Percentiles rank a stretch among this genome's conserved stretches.
phyloP scores from a whole-genome alignment of 768 basidiomycete genomes.

The Gloeopeniophorella convolvens region DNA sequence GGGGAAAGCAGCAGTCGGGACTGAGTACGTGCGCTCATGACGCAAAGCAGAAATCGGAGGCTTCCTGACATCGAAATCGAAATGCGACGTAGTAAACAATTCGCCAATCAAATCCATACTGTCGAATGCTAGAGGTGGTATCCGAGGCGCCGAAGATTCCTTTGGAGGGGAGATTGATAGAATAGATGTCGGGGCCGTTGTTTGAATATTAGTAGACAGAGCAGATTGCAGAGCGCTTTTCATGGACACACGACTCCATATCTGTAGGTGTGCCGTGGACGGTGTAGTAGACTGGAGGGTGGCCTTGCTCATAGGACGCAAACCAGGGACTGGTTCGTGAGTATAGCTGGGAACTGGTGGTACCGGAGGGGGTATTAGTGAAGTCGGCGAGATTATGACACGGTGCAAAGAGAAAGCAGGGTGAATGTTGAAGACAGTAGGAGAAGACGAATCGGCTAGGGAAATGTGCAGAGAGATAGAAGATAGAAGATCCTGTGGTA shows the following conservation, averaged over 20 bases:
- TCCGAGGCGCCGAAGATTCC: constrained; percentile 9
- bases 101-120: constrained; percentile 18
- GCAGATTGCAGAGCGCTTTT: constrained; percentile 20
- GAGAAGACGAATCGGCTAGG: constrained; percentile 28
- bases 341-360: constrained; percentile 17
- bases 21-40: constrained; percentile 19
- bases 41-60: constrained; percentile 3
- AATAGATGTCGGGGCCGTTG: constrained; percentile 1
- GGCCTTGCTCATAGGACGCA: not conserved
- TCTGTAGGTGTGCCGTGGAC: constrained; percentile 14
- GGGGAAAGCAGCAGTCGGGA: constrained; percentile 12
- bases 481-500: constrained; percentile 52
- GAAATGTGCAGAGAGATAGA: constrained; percentile 43
- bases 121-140: constrained; percentile 18
- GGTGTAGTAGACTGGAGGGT: constrained; percentile 6
- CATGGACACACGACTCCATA: constrained; percentile 20
- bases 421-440: constrained; percentile 42
- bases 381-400: constrained; percentile 24
- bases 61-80: constrained; percentile 2
- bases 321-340: not conserved
- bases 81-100: constrained; percentile 16
- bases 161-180: not conserved
- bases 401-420: constrained; percentile 39
- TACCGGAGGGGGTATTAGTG: constrained; percentile 18
- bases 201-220: constrained; percentile 16